Evolutionary conservation across 192 early-diverging fungal species (phyloP).

Genomic region (Umbelopsis sp.): DNA sequence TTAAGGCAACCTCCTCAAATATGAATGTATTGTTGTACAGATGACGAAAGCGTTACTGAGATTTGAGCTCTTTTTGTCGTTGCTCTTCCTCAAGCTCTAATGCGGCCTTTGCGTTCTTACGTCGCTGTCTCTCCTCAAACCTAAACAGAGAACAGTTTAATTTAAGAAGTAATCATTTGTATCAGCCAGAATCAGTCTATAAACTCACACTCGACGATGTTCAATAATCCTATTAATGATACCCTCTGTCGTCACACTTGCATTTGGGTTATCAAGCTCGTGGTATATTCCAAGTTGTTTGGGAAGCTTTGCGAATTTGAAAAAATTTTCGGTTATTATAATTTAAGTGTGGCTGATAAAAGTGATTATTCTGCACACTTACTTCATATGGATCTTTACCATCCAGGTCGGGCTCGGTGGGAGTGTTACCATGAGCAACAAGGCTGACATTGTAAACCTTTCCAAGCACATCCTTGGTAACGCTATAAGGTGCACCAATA

Average conservation of each 20-base stretch:
- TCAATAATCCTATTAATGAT: constrained; percentile 92
- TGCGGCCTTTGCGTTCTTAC: constrained; percentile 72
- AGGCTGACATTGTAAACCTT: constrained; percentile 85
- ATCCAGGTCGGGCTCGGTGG: constrained; percentile 66
- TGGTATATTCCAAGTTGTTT: constrained; percentile 77
- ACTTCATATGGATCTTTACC: constrained; percentile 82
- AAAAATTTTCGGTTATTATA: too few relatives aligned
- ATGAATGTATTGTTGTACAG: neutral
- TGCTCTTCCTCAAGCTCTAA: constrained; percentile 66
- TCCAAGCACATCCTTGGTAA: constrained; percentile 82
- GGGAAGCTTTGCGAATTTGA: constrained; percentile 53
- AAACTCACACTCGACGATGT: constrained; percentile 75
- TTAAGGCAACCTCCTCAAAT: too few relatives aligned
- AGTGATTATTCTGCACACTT: neutral
- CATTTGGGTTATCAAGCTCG: constrained; percentile 77
- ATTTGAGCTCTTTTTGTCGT: constrained; percentile 50
- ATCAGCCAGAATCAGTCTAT: neutral
- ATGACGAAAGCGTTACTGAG: neutral
- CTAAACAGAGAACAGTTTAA: constrained; percentile 27
- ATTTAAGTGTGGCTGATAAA: too few relatives aligned
- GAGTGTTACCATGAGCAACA: constrained; percentile 77
- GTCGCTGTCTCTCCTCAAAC: constrained; percentile 73
- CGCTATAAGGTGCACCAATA: constrained; percentile 88
- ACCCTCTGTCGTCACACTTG: constrained; percentile 77
- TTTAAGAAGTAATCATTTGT: neutral